Evolutionary conservation across 2,329 filamentous ascomycete species (phyloP).

Genomic region (Apiospora phragmitis): DNA sequence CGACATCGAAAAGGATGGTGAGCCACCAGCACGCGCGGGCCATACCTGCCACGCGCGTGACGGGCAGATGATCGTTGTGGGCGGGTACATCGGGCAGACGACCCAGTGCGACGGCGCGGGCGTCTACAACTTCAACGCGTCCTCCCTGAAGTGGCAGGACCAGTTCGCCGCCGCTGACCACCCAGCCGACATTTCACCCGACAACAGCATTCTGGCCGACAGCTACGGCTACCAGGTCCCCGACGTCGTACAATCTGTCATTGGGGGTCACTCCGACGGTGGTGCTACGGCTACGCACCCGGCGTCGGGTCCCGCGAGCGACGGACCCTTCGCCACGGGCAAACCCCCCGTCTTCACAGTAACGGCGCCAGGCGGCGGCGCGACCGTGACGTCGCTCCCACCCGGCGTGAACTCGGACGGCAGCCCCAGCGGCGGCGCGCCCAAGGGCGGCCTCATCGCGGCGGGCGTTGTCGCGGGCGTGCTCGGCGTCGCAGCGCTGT

Average conservation of each 20-base stretch:
- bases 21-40: slow-evolving; percentile 63
- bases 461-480: slow-evolving; percentile 63
- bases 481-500: slow-evolving; percentile 60
- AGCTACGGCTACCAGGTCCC: slow-evolving; percentile 69
- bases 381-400: slow-evolving; percentile 37
- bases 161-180: slow-evolving; percentile 60
- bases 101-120: slow-evolving; percentile 67
- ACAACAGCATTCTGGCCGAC: slow-evolving; percentile 54
- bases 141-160: slow-evolving; percentile 61
- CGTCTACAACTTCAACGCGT: slow-evolving; percentile 73
- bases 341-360: slow-evolving; percentile 69
- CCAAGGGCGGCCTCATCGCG: slow-evolving; percentile 44
- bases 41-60: slow-evolving; percentile 71
- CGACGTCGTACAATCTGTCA: slow-evolving; percentile 58
- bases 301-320: slow-evolving; percentile 60
- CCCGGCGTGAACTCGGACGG: slow-evolving; percentile 31
- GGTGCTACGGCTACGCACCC: slow-evolving; percentile 68
- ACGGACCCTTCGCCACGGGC: slow-evolving; percentile 71
- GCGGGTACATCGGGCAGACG: slow-evolving; percentile 65
- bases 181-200: slow-evolving; percentile 45
- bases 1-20: slow-evolving; percentile 45
- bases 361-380: slow-evolving; percentile 48
- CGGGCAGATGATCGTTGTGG: slow-evolving; percentile 69
- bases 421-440: slow-evolving; percentile 12
- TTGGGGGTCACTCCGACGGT: slow-evolving; percentile 61